Evolutionary conservation across 768 basidiomycete genomes (phyloP).

Genomic region (Tulasnella sp.): DNA sequence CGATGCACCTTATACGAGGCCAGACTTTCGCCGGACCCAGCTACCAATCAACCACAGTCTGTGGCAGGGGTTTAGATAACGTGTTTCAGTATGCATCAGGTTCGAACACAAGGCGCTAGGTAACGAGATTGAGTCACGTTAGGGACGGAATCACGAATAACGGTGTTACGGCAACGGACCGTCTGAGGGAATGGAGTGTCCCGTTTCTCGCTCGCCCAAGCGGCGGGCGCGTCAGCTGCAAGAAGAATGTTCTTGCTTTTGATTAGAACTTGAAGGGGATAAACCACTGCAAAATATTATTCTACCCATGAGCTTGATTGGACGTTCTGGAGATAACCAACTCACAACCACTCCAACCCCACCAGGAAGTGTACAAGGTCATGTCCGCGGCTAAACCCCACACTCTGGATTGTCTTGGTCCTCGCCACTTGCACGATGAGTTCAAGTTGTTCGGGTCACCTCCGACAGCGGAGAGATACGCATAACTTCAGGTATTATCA

Average conservation of each 20-base stretch:
- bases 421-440: slow-evolving; percentile 4
- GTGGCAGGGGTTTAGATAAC: background rate
- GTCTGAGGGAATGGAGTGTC: background rate
- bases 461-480: background rate
- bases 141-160: background rate
- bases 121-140: background rate
- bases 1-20: background rate
- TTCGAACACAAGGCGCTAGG: background rate
- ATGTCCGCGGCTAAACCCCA: background rate
- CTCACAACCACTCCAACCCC: slow-evolving; percentile 3
- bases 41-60: too few relatives aligned
- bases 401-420: background rate
- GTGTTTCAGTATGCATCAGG: background rate
- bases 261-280: background rate
- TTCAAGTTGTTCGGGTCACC: background rate
- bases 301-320: background rate
- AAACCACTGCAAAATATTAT: background rate
- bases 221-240: background rate
- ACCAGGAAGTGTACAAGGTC: background rate
- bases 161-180: background rate
- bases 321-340: background rate
- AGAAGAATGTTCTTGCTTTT: slow-evolving; percentile 6
- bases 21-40: too few relatives aligned
- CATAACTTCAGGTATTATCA: background rate
- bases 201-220: background rate